Evolutionary conservation across 176 grass and related monocot genomes (phyloP), one percentile per base, ranked within the genome.

Genomic region (Paspalum vaginatum): DNA sequence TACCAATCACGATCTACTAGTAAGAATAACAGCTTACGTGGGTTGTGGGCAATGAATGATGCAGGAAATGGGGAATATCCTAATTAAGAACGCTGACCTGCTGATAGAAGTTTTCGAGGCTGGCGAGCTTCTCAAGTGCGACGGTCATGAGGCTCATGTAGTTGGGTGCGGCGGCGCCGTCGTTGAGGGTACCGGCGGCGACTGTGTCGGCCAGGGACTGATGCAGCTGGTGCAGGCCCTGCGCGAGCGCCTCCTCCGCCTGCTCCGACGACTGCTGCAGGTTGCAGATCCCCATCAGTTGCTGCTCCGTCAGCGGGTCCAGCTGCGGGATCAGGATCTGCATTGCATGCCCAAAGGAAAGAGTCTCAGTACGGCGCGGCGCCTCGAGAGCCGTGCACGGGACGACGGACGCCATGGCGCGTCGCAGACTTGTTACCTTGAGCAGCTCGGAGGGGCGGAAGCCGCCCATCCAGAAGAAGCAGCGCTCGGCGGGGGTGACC

Each of bases 391-490:
- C 27, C 48, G 51, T 70, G 83, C 52, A 72, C 47, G 70, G 51
- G 59, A 74, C 11, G 37, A 18, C 20, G 9, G 5, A 12, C 53
- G 42, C 6, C 69, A 72, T 52, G 41, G 39, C 5, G 4, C 32
- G 32, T 32, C 3, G 32, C 3, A 32, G 32, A 32, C 1, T 32
- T 32, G n/a, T 73, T 4, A 96, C 97, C 97, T 99, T 93, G 82
- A 95, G 87, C 22, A 99, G 88, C 72, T 99, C 90, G 8, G 97
- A 99, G 0, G 97, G 97, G 26, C 91, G 82, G 81, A 99, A 99
- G 42, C 97, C 97, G n/a, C 97, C 97, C 82, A 99, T 99, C 97
- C 97, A 99, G 86, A 96, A 80, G 82, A 96, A 99, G 79, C 97
- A 95, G 22, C 91, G 90, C 68, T 99, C 97, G 20, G 93, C 90